Evolutionary conservation across 805 yeast genomes (phyloP).

Genomic region (Teunomyces barrocoloradensis): DNA sequence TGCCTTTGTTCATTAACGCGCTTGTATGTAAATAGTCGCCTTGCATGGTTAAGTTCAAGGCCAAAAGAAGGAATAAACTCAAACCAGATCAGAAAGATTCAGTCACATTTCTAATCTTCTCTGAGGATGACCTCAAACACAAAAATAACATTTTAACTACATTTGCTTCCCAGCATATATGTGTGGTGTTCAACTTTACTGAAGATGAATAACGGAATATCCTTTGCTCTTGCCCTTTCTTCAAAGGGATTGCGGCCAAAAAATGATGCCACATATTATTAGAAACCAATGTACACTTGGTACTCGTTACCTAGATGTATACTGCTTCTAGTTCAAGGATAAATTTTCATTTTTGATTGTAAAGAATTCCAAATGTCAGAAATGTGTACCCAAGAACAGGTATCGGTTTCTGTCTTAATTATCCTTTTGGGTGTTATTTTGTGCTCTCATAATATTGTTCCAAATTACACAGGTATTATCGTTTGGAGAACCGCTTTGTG

Average conservation of each 20-base stretch:
- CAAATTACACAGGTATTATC: constrained; percentile 41
- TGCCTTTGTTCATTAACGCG: too few relatives aligned
- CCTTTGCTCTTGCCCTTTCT: constrained; percentile 28
- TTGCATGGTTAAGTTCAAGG: too few relatives aligned
- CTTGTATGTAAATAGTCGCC: too few relatives aligned
- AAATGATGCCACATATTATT: constrained; percentile 33
- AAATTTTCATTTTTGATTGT: constrained; percentile 38
- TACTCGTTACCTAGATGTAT: constrained; percentile 49
- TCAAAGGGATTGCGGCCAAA: constrained; percentile 16
- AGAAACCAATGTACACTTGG: constrained; percentile 50
- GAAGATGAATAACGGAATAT: constrained; percentile 49
- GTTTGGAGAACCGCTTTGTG: constrained; percentile 36
- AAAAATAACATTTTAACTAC: constrained; percentile 13
- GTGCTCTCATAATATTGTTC: constrained; percentile 51
- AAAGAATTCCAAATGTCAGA: constrained; percentile 46
- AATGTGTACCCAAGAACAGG: constrained; percentile 44
- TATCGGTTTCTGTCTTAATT: constrained; percentile 45
- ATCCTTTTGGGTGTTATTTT: constrained; percentile 62
- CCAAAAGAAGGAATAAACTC: too few relatives aligned
- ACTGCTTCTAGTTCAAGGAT: constrained; percentile 59
- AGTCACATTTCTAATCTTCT: constrained; percentile 10
- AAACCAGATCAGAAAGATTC: too few relatives aligned
- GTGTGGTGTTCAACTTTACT: constrained; percentile 21
- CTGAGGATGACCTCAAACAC: constrained; percentile 12
- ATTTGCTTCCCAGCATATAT: constrained; percentile 15